Conservation (phyloP, 768 basidiomycete genomes). For the Serendipita sp. region DNA sequence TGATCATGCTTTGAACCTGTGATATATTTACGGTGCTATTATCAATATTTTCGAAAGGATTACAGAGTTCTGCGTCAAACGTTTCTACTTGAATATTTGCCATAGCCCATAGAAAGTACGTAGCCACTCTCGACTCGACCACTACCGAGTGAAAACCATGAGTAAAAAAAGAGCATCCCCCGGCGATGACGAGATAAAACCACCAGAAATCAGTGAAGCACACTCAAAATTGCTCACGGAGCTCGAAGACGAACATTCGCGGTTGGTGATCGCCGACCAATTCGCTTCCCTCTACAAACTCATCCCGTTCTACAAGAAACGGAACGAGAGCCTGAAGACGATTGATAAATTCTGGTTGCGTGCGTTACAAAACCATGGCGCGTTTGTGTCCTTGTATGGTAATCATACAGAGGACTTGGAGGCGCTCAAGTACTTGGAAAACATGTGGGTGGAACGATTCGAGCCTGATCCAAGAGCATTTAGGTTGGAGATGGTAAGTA, state of each 20-base stretch:
- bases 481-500: conserved; percentile 65
- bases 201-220: conserved; percentile 50
- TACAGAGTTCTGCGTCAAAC: too few species aligned
- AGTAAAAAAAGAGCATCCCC: conserved; percentile 55
- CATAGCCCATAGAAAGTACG: too few species aligned
- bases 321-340: conserved; percentile 44
- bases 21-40: too few species aligned
- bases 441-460: conserved; percentile 70
- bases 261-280: conserved; percentile 39
- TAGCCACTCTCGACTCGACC: too few species aligned
- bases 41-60: too few species aligned
- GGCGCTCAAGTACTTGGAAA: conserved; percentile 70
- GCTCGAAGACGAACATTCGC: conserved; percentile 52
- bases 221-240: conserved; percentile 51
- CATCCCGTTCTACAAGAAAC: conserved; percentile 48
- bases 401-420: conserved; percentile 64
- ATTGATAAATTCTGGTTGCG: conserved; percentile 79
- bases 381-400: conserved; percentile 40
- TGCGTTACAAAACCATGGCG: conserved; percentile 55
- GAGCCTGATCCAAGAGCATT: conserved; percentile 60
- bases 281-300: conserved; percentile 37
- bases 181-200: conserved; percentile 51
- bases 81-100: too few species aligned
- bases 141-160: background rate
- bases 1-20: too few species aligned